phyloP scores from a whole-genome alignment of 805 yeast genomes.

The Candida easanensis region DNA sequence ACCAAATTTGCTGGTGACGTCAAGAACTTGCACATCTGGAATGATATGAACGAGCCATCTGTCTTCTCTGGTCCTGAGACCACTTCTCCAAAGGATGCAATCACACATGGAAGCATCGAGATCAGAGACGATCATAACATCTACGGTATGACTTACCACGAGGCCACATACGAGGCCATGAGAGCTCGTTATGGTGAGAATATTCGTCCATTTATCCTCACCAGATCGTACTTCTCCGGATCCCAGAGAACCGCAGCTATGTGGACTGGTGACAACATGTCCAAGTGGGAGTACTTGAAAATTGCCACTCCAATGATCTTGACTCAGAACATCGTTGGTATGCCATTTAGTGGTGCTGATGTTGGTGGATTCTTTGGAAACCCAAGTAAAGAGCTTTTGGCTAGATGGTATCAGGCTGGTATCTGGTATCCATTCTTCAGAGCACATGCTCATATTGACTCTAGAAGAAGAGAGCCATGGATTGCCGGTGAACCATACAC shows the following conservation, averaged over 20 bases:
- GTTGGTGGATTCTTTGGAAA: conserved; percentile 96
- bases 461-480: conserved; percentile 93
- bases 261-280: conserved; percentile 98
- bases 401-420: conserved; percentile 96
- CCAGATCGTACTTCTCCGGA: conserved; percentile 87
- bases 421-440: conserved; percentile 95
- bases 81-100: conserved; percentile 73
- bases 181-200: conserved; percentile 45
- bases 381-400: conserved; percentile 74
- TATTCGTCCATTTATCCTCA: conserved; percentile 77
- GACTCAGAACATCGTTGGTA: conserved; percentile 76
- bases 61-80: conserved; percentile 95
- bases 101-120: conserved; percentile 82
- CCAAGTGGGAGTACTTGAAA: conserved; percentile 84
- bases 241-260: conserved; percentile 88
- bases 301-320: conserved; percentile 85
- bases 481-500: conserved; percentile 74
- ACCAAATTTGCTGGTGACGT: conserved; percentile 45
- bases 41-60: conserved; percentile 98
- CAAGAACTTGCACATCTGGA: conserved; percentile 83
- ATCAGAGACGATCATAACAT: conserved; percentile 89
- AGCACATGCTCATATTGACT: conserved; percentile 94
- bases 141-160: conserved; percentile 77
- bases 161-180: conserved; percentile 73
- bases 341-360: conserved; percentile 95